phyloP scores from a whole-genome alignment of 73 alveolate genomes.

The Paramecium primaurelia region DNA sequence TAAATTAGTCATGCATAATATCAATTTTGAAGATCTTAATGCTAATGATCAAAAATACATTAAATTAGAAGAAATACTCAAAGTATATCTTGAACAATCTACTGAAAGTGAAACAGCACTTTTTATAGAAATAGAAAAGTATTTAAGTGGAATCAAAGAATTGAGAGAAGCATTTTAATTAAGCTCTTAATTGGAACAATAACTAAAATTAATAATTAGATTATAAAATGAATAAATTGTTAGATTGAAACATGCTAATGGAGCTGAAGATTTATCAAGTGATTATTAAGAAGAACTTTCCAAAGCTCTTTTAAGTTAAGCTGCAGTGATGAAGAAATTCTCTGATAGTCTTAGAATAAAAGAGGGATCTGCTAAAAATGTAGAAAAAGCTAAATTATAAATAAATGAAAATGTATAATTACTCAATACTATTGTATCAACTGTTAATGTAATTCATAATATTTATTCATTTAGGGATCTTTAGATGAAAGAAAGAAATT shows the following conservation, averaged over 20 bases:
- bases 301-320: neutral
- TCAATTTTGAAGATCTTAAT: slow-evolving; percentile 3
- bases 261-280: neutral
- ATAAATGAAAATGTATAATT: neutral
- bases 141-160: slow-evolving; percentile 40
- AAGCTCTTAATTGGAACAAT: slow-evolving; percentile 9
- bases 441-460: neutral
- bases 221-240: slow-evolving; percentile 40
- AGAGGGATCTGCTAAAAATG: neutral
- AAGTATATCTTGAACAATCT: slow-evolving; percentile 55
- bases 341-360: neutral
- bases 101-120: slow-evolving; percentile 55
- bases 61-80: slow-evolving; percentile 47
- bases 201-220: slow-evolving; percentile 30
- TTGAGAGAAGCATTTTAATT: slow-evolving; percentile 23
- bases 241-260: slow-evolving; percentile 31
- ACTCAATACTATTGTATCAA: neutral
- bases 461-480: neutral
- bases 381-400: neutral
- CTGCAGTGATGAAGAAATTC: neutral
- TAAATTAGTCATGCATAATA: neutral
- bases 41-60: slow-evolving; percentile 28
- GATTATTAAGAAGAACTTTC: neutral
- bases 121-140: slow-evolving; percentile 40
- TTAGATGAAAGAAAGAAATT: neutral